Evolutionary conservation across 768 basidiomycete species (phyloP), one percentile per base, ranked within the genome.

Genomic region (Galerina sulciceps): DNA sequence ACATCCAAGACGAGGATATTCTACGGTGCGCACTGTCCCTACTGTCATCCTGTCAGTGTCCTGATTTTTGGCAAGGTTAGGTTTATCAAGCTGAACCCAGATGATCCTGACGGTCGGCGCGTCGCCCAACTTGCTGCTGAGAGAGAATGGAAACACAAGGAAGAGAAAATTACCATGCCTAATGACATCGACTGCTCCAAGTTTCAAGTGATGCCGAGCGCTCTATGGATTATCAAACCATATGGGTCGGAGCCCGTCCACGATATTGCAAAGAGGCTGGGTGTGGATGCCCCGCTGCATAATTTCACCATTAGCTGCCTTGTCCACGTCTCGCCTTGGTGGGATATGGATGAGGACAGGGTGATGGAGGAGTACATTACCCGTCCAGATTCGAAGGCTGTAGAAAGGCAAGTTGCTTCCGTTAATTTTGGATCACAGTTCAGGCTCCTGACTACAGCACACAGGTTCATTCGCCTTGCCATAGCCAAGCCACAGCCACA

Each of bases 381-480:
- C 10, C 26, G 31, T 6, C 45, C 55, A 9, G 15, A 15, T 17
- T 41, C 55, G 14, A 40, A 41, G 34, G 45, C 47, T n/a, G 23
- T 56, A n/a, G 36, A 56, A 48, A 31, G 48, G 55, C 48, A 36
- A 10, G 43, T 35, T 35, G 18, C 46, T 20, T 35, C 35, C 22
- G n/a, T 14, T n/a, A 10, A 10, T 49, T 14, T 31, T 0, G 15
- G 11, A 20, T 36, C 26, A 8, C 26, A 31, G 4, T 44, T 14
- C 11, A 23, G 31, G 17, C n/a, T 35, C 23, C 2, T 13, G 6
- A 8, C 50, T 18, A 34, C 20, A 22, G 48, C 23, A 13, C 22
- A n/a, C 37, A 64, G 63, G 22, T 67, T 64, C 20, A 53, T 67
- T 18, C 58, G 59, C 34, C 22, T 49, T n/a, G 47, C 51, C 4